Percentiles rank a stretch among this genome's conserved stretches.
Evolutionary conservation across 352 stramenopile species (phyloP).

Genomic region (Thraustochytrium sp.): DNA sequence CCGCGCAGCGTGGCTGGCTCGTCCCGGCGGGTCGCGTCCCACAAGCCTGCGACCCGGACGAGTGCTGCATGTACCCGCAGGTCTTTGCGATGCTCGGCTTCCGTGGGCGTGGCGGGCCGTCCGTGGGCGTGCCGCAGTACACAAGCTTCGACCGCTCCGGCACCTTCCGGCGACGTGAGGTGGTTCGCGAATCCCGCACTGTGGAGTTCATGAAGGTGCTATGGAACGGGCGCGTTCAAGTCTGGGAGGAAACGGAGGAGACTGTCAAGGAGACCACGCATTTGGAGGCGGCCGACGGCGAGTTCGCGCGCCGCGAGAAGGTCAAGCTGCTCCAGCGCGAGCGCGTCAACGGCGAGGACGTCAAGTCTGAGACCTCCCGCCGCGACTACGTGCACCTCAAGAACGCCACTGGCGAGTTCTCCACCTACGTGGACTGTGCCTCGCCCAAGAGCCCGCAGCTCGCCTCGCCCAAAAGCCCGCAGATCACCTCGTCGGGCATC

Average conservation of each 20-base stretch:
- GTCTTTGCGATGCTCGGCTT: slow-evolving; percentile 40
- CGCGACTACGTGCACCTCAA: slow-evolving; percentile 41
- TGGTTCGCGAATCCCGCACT: slow-evolving; percentile 2
- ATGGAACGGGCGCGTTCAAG: slow-evolving; percentile 26
- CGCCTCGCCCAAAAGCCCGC: not conserved
- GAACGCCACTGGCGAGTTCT: slow-evolving; percentile 22
- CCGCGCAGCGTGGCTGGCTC: slow-evolving; percentile 25
- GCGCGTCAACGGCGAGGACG: not conserved
- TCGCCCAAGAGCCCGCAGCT: slow-evolving; percentile 32
- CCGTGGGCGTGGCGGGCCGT: not conserved
- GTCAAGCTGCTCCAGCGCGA: not conserved
- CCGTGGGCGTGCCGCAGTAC: slow-evolving; percentile 12
- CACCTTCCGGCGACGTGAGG: slow-evolving; percentile 32
- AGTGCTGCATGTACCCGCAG: slow-evolving; percentile 42
- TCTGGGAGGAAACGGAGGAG: slow-evolving; percentile 41
- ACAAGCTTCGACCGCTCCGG: slow-evolving; percentile 27
- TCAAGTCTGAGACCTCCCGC: not conserved
- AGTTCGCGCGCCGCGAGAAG: slow-evolving; percentile 34
- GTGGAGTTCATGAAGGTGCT: slow-evolving; percentile 43
- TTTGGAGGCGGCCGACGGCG: not conserved
- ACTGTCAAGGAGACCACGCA: slow-evolving; percentile 39
- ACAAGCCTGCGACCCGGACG: not conserved
- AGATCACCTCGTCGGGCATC: not conserved
- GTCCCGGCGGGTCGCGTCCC: not conserved
- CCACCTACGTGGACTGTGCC: slow-evolving; percentile 30